These are phyloP conservation scores for Aleurites moluccanus DNA, from an alignment of 441 rosid genomes.

Conservation along the genomic window DNA sequence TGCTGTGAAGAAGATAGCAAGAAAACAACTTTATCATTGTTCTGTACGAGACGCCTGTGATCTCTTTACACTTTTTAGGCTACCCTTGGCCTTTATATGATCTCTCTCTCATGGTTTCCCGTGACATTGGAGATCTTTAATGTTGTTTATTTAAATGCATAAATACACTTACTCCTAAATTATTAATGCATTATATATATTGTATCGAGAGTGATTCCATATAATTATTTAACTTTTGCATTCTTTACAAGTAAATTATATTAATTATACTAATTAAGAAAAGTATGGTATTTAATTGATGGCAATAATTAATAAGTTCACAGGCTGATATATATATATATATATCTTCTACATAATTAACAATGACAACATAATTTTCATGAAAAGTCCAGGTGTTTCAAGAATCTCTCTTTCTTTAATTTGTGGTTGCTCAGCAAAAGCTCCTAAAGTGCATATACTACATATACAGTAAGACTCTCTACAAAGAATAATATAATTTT, in stretches of 20 bases:
- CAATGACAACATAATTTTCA: neutral
- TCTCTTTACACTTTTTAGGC: no score
- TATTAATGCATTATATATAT: no score
- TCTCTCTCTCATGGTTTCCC: no score
- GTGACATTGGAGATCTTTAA: no score
- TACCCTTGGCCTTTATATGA: no score
- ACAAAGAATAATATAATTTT: neutral
- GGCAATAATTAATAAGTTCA: neutral
- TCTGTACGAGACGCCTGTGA: constrained; percentile 1
- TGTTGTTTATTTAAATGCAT: no score
- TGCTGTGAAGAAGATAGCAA: neutral
- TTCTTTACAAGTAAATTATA: no score
- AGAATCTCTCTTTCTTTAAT: neutral
- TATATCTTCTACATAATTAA: no score
- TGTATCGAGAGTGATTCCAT: no score
- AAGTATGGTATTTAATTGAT: neutral
- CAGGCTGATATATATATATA: neutral
- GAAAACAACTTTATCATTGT: neutral
- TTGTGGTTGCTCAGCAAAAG: neutral
- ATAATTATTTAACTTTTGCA: no score
- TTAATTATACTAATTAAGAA: neutral
- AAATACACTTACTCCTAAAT: no score
- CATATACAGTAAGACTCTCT: neutral
- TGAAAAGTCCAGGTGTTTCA: constrained; percentile 16
- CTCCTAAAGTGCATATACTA: neutral